Evolutionary conservation across 75 land plant species (phyloP).

Genomic region (Cupressus sempervirens): DNA sequence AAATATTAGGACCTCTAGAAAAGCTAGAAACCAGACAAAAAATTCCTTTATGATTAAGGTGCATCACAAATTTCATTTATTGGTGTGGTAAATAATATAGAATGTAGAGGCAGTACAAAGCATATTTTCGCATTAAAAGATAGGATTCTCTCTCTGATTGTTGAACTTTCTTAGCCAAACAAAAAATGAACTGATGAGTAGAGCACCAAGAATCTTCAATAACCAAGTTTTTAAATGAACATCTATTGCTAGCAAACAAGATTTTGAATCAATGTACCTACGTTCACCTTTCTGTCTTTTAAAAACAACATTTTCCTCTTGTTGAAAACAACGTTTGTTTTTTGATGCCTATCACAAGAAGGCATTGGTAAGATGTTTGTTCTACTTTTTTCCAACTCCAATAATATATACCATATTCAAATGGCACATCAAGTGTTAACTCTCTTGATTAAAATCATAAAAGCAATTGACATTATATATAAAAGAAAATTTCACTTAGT

Average conservation of each 20-base stretch:
- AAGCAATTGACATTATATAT: background rate
- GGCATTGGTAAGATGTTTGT: too few relatives aligned
- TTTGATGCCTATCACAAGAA: slow-evolving; percentile 45
- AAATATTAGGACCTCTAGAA: too few relatives aligned
- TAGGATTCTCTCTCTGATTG: background rate
- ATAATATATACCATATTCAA: too few relatives aligned
- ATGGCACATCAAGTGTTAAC: background rate
- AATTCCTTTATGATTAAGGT: too few relatives aligned
- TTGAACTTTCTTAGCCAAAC: background rate
- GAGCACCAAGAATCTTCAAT: background rate
- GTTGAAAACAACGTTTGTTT: slow-evolving; percentile 32
- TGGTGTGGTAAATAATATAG: background rate
- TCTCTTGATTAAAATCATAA: background rate
- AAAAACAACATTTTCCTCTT: slow-evolving; percentile 37
- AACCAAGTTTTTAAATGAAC: background rate
- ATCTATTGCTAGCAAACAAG: background rate
- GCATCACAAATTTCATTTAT: too few relatives aligned
- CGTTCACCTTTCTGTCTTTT: slow-evolving; percentile 46
- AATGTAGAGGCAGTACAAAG: background rate
- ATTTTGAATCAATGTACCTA: slow-evolving; percentile 28
- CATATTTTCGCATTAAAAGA: background rate
- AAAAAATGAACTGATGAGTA: background rate
- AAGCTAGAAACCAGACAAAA: too few relatives aligned
- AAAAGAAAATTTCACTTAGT: background rate
- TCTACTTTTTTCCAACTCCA: too few relatives aligned